Evolutionary conservation across 805 yeast species (phyloP).

Genomic region (Ogataea ganodermae): DNA sequence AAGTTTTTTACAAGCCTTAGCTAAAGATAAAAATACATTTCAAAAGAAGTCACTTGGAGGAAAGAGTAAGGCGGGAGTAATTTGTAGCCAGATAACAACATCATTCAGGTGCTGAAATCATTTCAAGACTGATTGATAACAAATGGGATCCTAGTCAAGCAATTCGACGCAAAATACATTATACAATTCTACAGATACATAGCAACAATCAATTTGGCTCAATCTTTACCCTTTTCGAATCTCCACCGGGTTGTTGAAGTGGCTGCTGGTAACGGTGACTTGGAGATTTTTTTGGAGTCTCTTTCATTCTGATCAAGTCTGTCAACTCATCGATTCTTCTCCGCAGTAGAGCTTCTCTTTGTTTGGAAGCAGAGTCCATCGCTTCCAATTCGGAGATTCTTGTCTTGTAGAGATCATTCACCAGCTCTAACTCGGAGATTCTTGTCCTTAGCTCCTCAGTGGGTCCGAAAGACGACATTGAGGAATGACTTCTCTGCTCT

Average conservation of each 20-base stretch:
- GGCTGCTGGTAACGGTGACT: conserved; percentile 14
- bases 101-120: background rate
- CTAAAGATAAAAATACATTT: no score
- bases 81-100: no score
- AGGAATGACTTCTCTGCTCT: conserved; percentile 21
- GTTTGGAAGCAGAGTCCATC: conserved; percentile 56
- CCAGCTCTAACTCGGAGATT: conserved; percentile 85
- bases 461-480: conserved; percentile 11
- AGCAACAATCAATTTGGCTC: conserved; percentile 13
- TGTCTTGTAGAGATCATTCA: conserved; percentile 83
- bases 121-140: background rate
- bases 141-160: background rate
- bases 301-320: conserved; percentile 15
- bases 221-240: conserved; percentile 23
- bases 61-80: no score
- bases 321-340: conserved; percentile 48
- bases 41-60: no score
- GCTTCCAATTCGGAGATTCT: conserved; percentile 83
- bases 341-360: conserved; percentile 49
- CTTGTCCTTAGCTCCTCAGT: conserved; percentile 60
- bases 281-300: conserved; percentile 13
- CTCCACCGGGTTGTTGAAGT: conserved; percentile 19
- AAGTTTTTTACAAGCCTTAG: no score
- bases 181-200: conserved; percentile 4
- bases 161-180: conserved; percentile 3